Evolutionary conservation across 805 yeast genomes (phyloP).

Genomic region (Candida nitratophila): DNA sequence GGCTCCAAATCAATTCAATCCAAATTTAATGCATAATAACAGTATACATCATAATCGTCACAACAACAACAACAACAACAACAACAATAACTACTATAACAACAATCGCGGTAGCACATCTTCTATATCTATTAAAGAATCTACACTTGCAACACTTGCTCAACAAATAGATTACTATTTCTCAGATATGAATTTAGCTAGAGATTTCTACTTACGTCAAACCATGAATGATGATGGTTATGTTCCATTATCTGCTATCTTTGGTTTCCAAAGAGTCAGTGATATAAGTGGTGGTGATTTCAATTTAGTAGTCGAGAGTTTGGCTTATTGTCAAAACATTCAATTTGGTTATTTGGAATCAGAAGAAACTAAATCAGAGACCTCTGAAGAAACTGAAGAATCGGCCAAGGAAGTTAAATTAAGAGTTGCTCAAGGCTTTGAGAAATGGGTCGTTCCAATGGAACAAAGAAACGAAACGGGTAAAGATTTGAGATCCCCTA

Average conservation of each 20-base stretch:
- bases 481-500: slow-evolving; percentile 23
- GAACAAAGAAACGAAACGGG: slow-evolving; percentile 42
- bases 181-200: slow-evolving; percentile 76
- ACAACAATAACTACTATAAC: background rate
- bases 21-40: slow-evolving; percentile 10
- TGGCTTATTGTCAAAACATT: slow-evolving; percentile 41
- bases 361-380: slow-evolving; percentile 16
- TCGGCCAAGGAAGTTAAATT: slow-evolving; percentile 30
- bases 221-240: slow-evolving; percentile 77
- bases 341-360: slow-evolving; percentile 29
- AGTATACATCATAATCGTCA: slow-evolving; percentile 11
- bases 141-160: slow-evolving; percentile 14
- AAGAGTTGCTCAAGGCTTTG: slow-evolving; percentile 51
- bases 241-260: slow-evolving; percentile 54
- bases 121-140: background rate
- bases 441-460: slow-evolving; percentile 62
- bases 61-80: background rate
- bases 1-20: slow-evolving; percentile 4
- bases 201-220: slow-evolving; percentile 75
- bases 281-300: slow-evolving; percentile 52
- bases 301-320: slow-evolving; percentile 46
- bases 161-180: slow-evolving; percentile 86
- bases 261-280: slow-evolving; percentile 71
- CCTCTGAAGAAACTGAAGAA: slow-evolving; percentile 27
- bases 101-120: background rate